phyloP scores from a whole-genome alignment of 495 filamentous ascomycete genomes.

The Penicillium daleae region DNA sequence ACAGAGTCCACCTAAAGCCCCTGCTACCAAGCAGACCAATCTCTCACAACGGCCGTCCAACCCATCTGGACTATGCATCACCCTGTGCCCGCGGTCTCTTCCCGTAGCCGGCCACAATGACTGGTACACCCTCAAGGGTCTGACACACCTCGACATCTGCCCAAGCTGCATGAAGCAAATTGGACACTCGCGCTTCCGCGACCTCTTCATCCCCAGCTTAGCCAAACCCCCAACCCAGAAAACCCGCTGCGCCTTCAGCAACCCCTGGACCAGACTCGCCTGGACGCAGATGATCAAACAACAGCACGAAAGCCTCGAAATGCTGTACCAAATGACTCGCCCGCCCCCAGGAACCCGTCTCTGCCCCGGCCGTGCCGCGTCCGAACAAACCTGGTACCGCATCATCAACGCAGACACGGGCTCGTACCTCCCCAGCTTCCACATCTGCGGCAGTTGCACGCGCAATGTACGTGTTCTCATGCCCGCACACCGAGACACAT shows the following conservation, averaged over 20 bases:
- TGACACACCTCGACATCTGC: slow-evolving; percentile 63
- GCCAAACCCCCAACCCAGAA: slow-evolving; percentile 43
- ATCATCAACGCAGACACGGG: slow-evolving; percentile 58
- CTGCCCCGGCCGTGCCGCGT: slow-evolving; percentile 57
- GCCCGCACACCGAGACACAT: slow-evolving; percentile 53
- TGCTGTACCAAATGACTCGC: slow-evolving; percentile 57
- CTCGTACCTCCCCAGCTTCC: slow-evolving; percentile 56
- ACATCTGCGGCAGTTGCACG: slow-evolving; percentile 58
- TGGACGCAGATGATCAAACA: slow-evolving; percentile 67
- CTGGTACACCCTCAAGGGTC: slow-evolving; percentile 66
- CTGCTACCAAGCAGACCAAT: slow-evolving; percentile 20
- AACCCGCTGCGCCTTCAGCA: slow-evolving; percentile 62
- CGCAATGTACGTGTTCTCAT: slow-evolving; percentile 56
- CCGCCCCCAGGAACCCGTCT: slow-evolving; percentile 42
- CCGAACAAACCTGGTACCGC: slow-evolving; percentile 59
- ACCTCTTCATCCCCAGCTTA: slow-evolving; percentile 53
- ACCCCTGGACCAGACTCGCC: slow-evolving; percentile 67
- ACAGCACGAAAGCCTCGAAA: slow-evolving; percentile 51
- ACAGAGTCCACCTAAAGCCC: slow-evolving; percentile 7
- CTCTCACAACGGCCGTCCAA: slow-evolving; percentile 21
- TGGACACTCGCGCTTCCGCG: slow-evolving; percentile 55
- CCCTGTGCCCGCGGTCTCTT: slow-evolving; percentile 57
- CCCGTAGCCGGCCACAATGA: slow-evolving; percentile 57
- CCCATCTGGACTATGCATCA: slow-evolving; percentile 38
- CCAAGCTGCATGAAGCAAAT: slow-evolving; percentile 63